A percentile compares a stretch with the other conserved stretches of the same genome.
Conservation (phyloP, 1,284 basidiomycete genomes). For the Puccinia sorghi region DNA sequence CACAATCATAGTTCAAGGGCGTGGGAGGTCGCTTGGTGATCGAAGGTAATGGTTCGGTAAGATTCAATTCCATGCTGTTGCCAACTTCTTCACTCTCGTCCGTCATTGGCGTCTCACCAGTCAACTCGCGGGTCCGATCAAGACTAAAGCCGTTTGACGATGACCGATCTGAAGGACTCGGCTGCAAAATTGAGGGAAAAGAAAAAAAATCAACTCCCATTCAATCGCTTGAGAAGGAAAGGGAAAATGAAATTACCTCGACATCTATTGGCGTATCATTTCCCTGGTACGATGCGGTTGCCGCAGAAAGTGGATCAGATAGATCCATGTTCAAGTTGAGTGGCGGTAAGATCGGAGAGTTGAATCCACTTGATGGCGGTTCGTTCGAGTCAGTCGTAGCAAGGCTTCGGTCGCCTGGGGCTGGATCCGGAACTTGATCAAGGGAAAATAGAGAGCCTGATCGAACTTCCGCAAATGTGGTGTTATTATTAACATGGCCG, state of each 20-base stretch:
- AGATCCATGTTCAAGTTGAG: conserved; percentile 20
- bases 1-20: conserved; percentile 9
- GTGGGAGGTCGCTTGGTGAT: conserved; percentile 39
- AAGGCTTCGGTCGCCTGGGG: not conserved
- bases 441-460: conserved; percentile 18
- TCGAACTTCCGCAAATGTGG: not conserved
- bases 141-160: conserved; percentile 23
- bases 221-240: not conserved
- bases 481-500: not conserved
- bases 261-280: not conserved
- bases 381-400: not conserved
- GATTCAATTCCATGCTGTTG: not conserved
- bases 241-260: not conserved
- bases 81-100: not conserved
- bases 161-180: conserved; percentile 20
- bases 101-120: not conserved
- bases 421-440: not conserved
- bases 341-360: conserved; percentile 22
- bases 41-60: conserved; percentile 15
- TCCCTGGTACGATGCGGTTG: not conserved
- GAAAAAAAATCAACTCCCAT: not conserved
- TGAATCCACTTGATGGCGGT: not conserved
- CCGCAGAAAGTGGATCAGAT: conserved; percentile 33
- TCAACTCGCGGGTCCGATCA: not conserved
- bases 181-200: not conserved